These are phyloP conservation scores for Sugiyamaella neomexicana DNA, from an alignment of 1,139 yeast genomes.

Conservation along the genomic window DNA sequence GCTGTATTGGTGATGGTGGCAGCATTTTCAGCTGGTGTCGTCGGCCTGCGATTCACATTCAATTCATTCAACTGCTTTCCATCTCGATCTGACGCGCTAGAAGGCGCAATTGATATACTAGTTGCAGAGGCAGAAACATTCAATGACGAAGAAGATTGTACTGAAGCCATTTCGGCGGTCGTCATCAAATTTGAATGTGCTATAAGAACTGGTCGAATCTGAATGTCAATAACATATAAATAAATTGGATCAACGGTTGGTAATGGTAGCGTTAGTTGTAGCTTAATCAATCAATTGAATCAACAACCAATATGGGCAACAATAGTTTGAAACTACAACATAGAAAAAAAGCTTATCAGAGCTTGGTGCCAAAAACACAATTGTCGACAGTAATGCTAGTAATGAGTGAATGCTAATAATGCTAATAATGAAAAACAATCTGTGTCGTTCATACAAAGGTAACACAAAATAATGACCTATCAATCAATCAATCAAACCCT, in stretches of 20 bases:
- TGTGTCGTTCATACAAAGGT: neutral
- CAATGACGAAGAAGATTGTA: conserved; percentile 3
- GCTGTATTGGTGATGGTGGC: conserved; percentile 16
- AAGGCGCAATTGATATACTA: neutral
- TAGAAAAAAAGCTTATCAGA: neutral
- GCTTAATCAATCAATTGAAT: neutral
- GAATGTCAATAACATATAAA: neutral
- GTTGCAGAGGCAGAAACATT: neutral
- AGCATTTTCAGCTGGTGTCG: neutral
- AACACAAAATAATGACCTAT: neutral
- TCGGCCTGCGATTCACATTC: conserved; percentile 9
- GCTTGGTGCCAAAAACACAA: neutral
- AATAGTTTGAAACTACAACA: neutral
- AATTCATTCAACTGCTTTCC: neutral
- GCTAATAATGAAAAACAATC: neutral
- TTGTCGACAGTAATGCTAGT: neutral
- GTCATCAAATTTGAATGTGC: neutral
- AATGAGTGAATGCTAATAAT: neutral
- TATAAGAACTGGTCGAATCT: neutral
- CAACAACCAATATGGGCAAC: neutral
- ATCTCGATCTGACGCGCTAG: neutral
- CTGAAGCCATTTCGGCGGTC: conserved; percentile 6
- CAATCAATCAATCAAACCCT: neutral
- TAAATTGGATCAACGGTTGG: too few relatives aligned
- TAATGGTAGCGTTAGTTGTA: too few relatives aligned